Evolutionary conservation across 192 early-diverging fungal species (phyloP).

Genomic region (Mortierella antarctica): DNA sequence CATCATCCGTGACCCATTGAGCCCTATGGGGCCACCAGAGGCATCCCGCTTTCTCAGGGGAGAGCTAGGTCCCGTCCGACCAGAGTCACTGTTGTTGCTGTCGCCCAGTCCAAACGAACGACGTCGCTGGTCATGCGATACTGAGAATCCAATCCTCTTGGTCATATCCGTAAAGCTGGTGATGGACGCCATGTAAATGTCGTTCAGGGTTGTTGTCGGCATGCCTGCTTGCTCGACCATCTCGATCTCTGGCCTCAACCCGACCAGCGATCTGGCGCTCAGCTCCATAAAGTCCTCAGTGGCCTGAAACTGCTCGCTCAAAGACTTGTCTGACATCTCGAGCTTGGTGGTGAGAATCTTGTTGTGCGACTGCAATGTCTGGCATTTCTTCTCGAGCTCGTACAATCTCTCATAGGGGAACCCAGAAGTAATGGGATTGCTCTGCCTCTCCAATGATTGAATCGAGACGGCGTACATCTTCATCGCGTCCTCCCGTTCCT

Average conservation of each 20-base stretch:
- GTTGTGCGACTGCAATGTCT: slow-evolving; percentile 43
- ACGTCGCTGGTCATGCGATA: not conserved
- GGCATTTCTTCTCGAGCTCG: slow-evolving; percentile 48
- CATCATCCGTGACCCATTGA: slow-evolving; percentile 30
- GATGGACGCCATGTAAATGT: slow-evolving; percentile 47
- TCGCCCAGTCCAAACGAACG: not conserved
- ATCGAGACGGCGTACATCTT: slow-evolving; percentile 45
- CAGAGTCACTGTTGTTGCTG: not conserved
- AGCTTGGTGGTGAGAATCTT: slow-evolving; percentile 40
- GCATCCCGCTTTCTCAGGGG: slow-evolving; percentile 4
- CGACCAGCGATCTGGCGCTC: slow-evolving; percentile 36
- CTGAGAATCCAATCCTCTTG: slow-evolving; percentile 15
- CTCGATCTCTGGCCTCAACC: slow-evolving; percentile 38
- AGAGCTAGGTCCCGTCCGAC: not conserved
- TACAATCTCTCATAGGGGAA: slow-evolving; percentile 39
- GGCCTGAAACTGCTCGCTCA: slow-evolving; percentile 38
- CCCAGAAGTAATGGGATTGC: slow-evolving; percentile 10
- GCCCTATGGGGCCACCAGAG: not conserved
- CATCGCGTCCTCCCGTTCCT: slow-evolving; percentile 38
- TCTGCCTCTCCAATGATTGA: slow-evolving; percentile 22
- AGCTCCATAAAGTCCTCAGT: slow-evolving; percentile 51
- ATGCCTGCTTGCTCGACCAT: slow-evolving; percentile 29
- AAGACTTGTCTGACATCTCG: slow-evolving; percentile 22
- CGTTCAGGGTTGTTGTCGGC: slow-evolving; percentile 26
- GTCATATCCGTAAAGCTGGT: slow-evolving; percentile 49